Percentiles rank a stretch among this genome's conserved stretches.
phyloP scores from a whole-genome alignment of 2,329 filamentous ascomycete genomes.

The Verticillium nonalfalfae region DNA sequence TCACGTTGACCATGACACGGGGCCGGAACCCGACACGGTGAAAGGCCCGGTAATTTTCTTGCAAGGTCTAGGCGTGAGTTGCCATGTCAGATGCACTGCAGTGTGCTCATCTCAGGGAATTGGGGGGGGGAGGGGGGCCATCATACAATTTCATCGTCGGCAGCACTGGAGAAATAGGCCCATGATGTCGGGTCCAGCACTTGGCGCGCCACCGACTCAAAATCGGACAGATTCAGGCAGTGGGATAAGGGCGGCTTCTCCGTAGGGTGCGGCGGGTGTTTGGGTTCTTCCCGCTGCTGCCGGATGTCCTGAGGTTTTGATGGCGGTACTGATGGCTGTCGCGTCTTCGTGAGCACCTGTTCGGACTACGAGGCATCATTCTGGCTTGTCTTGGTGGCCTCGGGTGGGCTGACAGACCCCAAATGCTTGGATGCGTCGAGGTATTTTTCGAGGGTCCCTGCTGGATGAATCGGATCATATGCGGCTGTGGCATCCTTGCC shows the following conservation, averaged over 20 bases:
- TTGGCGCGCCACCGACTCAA: constrained; percentile 82
- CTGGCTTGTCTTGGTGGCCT: constrained; percentile 61
- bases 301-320: too few species aligned
- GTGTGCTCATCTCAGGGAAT: too few species aligned
- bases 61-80: constrained; percentile 51
- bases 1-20: constrained; percentile 80
- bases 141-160: constrained; percentile 38
- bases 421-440: constrained; percentile 81
- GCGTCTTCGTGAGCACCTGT: too few species aligned
- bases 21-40: constrained; percentile 98
- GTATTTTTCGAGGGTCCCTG: constrained; percentile 81
- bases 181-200: constrained; percentile 96
- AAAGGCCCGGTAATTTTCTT: constrained; percentile 92
- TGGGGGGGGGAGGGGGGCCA: too few species aligned
- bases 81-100: too few species aligned
- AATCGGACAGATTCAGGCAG: constrained; percentile 93
- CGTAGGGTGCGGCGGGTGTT: constrained; percentile 65
- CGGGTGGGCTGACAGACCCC: constrained; percentile 81
- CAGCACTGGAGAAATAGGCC: constrained; percentile 95
- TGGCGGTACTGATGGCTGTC: too few species aligned
- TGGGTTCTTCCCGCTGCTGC: constrained; percentile 36
- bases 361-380: constrained; percentile 37
- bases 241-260: constrained; percentile 76
- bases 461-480: constrained; percentile 83
- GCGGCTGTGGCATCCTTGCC: constrained; percentile 91